phyloP scores from a whole-genome alignment of 331 rosid species.

The Rhamnella rubrinervis region DNA sequence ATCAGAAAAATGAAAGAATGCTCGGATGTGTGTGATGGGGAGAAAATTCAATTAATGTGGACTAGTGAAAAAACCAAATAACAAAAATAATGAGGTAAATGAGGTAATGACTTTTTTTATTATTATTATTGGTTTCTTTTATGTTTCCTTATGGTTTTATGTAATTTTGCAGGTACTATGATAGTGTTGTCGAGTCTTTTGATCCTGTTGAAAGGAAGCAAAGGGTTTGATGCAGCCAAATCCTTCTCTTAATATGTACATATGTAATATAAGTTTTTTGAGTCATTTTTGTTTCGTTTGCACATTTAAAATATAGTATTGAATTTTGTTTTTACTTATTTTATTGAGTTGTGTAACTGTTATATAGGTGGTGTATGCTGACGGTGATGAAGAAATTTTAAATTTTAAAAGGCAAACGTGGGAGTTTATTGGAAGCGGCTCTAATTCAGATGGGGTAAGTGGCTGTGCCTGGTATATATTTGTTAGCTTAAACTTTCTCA shows the following conservation, averaged over 20 bases:
- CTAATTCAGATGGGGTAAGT: constrained; percentile 62
- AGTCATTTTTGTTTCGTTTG: neutral
- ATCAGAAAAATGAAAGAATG: too few relatives aligned
- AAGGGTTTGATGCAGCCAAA: constrained; percentile 74
- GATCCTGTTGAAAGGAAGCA: constrained; percentile 67
- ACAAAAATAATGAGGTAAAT: too few relatives aligned
- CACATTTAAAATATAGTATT: neutral
- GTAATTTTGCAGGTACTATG: constrained; percentile 66
- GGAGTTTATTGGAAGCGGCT: constrained; percentile 39
- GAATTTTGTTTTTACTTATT: neutral
- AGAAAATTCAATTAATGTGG: too few relatives aligned
- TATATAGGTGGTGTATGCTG: constrained; percentile 64
- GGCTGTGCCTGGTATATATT: constrained; percentile 16
- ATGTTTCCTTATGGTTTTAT: constrained; percentile 11
- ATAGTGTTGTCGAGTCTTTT: constrained; percentile 59
- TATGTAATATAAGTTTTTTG: neutral
- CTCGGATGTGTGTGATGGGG: too few relatives aligned
- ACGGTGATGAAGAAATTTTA: constrained; percentile 74
- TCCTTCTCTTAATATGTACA: neutral
- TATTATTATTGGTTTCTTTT: too few relatives aligned
- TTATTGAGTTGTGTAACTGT: constrained; percentile 8
- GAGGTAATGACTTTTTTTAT: too few relatives aligned
- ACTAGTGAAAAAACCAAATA: too few relatives aligned
- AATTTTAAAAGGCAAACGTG: constrained; percentile 60
- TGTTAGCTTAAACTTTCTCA: neutral